These are phyloP conservation scores for Ananas comosus DNA, from an alignment of 176 grass and related monocot species.

Conservation along the genomic window DNA sequence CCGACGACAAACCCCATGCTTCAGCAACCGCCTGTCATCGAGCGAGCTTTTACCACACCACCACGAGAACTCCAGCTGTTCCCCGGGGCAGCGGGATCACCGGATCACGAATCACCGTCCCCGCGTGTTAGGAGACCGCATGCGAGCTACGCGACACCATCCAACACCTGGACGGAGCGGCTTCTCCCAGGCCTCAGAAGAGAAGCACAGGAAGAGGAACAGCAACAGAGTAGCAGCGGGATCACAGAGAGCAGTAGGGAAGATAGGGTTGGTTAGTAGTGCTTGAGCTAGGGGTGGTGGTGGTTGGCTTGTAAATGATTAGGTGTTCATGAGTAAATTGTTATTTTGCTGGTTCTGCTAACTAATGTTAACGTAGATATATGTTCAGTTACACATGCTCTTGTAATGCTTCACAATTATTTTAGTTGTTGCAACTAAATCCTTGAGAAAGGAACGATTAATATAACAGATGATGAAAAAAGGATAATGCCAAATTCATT, in stretches of 20 bases:
- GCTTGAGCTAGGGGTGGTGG: background rate
- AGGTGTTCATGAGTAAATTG: too few species aligned
- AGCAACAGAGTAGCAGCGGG: slow-evolving; percentile 35
- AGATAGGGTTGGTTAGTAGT: background rate
- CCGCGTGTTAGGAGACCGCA: slow-evolving; percentile 32
- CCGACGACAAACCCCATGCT: slow-evolving; percentile 21
- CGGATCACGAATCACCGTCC: slow-evolving; percentile 10
- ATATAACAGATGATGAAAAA: too few species aligned
- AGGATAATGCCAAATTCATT: too few species aligned
- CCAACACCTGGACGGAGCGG: slow-evolving; percentile 35
- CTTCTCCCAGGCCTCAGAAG: slow-evolving; percentile 39
- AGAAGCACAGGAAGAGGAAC: slow-evolving; percentile 8
- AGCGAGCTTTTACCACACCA: slow-evolving; percentile 12
- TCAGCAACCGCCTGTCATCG: slow-evolving; percentile 14
- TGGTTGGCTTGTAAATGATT: too few species aligned
- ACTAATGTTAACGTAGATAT: too few species aligned
- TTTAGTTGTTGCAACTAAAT: too few species aligned
- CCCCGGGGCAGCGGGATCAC: slow-evolving; percentile 13
- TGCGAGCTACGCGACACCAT: slow-evolving; percentile 35
- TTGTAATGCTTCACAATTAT: too few species aligned
- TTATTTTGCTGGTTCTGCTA: too few species aligned
- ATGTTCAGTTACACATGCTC: too few species aligned
- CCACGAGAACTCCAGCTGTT: slow-evolving; percentile 71
- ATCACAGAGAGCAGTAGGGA: slow-evolving; percentile 22
- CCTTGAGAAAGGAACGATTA: too few species aligned